Evolutionary conservation across 2,329 filamentous ascomycete genomes (phyloP).

Genomic region (Beauveria sp.): DNA sequence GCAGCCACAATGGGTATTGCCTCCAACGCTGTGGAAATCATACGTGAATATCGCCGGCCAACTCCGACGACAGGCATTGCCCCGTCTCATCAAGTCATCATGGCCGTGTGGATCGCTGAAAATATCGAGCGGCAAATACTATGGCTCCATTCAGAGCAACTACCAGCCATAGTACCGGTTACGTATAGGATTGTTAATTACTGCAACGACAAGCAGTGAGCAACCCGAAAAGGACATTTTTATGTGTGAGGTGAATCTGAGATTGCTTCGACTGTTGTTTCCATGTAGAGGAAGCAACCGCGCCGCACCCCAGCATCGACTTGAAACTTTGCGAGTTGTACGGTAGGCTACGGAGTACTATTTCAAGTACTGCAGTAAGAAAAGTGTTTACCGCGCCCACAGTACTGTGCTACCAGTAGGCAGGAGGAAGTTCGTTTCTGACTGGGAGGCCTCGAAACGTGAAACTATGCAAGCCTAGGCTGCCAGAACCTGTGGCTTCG

Average conservation of each 20-base stretch:
- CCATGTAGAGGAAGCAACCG: not conserved
- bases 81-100: not conserved
- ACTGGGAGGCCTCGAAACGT: not conserved
- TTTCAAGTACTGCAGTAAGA: too few species aligned
- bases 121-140: too few species aligned
- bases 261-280: not conserved
- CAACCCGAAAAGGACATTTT: too few species aligned
- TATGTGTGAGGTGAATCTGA: too few species aligned
- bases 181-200: too few species aligned
- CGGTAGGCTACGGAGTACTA: not conserved
- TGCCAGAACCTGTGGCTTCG: too few species aligned
- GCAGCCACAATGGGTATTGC: not conserved
- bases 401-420: too few species aligned
- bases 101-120: not conserved
- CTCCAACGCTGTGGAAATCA: not conserved
- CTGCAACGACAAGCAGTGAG: too few species aligned
- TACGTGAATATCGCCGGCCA: not conserved
- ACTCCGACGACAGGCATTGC: not conserved
- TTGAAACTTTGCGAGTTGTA: not conserved
- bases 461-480: not conserved
- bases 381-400: too few species aligned
- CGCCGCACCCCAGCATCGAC: not conserved
- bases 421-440: too few species aligned
- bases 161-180: not conserved
- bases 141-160: not conserved